phyloP scores from a whole-genome alignment of 2,329 filamentous ascomycete species.

The Boeremia exigua region DNA sequence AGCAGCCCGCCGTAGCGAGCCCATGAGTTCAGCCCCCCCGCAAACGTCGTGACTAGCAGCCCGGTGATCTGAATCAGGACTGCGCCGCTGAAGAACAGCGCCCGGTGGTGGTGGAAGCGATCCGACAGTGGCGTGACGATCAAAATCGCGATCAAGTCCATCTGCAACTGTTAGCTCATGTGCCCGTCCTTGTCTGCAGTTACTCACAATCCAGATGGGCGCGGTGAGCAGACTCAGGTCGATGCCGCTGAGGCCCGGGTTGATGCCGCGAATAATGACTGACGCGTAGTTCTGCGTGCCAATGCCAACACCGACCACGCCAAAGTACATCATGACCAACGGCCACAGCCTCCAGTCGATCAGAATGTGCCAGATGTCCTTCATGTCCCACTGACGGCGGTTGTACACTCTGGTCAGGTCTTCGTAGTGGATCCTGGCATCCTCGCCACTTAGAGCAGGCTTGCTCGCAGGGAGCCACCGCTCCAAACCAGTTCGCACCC shows the following conservation, averaged over 20 bases:
- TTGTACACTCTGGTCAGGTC: slow-evolving; percentile 84
- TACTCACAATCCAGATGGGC: slow-evolving; percentile 85
- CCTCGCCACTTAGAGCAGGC: slow-evolving; percentile 76
- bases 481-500: slow-evolving; percentile 58
- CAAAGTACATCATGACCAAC: slow-evolving; percentile 89
- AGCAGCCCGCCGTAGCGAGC: slow-evolving; percentile 87
- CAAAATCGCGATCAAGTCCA: slow-evolving; percentile 87
- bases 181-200: background rate
- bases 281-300: slow-evolving; percentile 88
- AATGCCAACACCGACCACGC: slow-evolving; percentile 90
- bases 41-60: slow-evolving; percentile 79
- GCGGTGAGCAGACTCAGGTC: slow-evolving; percentile 83
- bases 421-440: slow-evolving; percentile 81
- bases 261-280: slow-evolving; percentile 82
- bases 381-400: slow-evolving; percentile 72
- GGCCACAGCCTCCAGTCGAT: slow-evolving; percentile 91
- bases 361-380: slow-evolving; percentile 72
- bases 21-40: slow-evolving; percentile 71
- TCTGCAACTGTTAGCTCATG: slow-evolving; percentile 54
- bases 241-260: slow-evolving; percentile 73
- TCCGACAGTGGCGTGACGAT: slow-evolving; percentile 85
- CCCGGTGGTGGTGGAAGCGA: slow-evolving; percentile 80
- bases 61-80: slow-evolving; percentile 81
- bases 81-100: slow-evolving; percentile 79
- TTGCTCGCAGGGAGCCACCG: slow-evolving; percentile 72